Evolutionary conservation across 352 stramenopile species (phyloP).

Genomic region (Thalassiosira hispida): DNA sequence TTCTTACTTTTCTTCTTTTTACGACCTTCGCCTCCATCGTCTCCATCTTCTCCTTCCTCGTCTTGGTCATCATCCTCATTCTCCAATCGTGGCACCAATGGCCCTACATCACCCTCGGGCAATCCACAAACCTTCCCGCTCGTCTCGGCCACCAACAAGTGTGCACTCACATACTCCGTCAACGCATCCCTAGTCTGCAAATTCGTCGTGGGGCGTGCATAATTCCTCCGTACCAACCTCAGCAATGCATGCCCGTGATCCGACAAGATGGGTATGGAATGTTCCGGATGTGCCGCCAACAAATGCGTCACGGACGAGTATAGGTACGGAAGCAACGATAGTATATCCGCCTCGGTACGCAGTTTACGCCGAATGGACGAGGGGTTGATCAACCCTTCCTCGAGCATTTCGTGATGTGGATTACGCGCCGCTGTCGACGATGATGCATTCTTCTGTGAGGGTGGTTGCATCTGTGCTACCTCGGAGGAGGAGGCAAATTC

Average conservation of each 20-base stretch:
- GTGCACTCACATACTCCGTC: slow-evolving; percentile 69
- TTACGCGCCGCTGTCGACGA: slow-evolving; percentile 4
- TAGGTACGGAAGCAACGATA: slow-evolving; percentile 57
- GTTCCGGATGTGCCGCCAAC: slow-evolving; percentile 71
- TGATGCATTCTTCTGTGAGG: not conserved
- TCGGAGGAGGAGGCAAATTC: slow-evolving; percentile 28
- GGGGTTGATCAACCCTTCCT: not conserved
- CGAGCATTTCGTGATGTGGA: slow-evolving; percentile 11
- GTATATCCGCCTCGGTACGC: slow-evolving; percentile 42
- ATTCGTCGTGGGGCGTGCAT: slow-evolving; percentile 28
- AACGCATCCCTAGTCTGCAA: slow-evolving; percentile 58
- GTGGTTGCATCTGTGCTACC: slow-evolving; percentile 2
- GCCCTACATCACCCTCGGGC: slow-evolving; percentile 71
- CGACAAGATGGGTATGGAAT: slow-evolving; percentile 63
- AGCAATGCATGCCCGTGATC: slow-evolving; percentile 64
- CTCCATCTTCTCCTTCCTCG: slow-evolving; percentile 5
- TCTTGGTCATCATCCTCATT: slow-evolving; percentile 34
- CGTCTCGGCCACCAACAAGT: slow-evolving; percentile 76
- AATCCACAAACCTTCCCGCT: slow-evolving; percentile 70
- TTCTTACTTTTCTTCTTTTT: slow-evolving; percentile 28
- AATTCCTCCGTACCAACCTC: slow-evolving; percentile 62
- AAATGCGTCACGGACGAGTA: slow-evolving; percentile 64
- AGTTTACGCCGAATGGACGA: slow-evolving; percentile 7
- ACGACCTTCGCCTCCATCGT: slow-evolving; percentile 3
- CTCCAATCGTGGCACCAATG: slow-evolving; percentile 56